Evolutionary conservation across 768 basidiomycete genomes (phyloP).

Genomic region (Lepiota venenata): DNA sequence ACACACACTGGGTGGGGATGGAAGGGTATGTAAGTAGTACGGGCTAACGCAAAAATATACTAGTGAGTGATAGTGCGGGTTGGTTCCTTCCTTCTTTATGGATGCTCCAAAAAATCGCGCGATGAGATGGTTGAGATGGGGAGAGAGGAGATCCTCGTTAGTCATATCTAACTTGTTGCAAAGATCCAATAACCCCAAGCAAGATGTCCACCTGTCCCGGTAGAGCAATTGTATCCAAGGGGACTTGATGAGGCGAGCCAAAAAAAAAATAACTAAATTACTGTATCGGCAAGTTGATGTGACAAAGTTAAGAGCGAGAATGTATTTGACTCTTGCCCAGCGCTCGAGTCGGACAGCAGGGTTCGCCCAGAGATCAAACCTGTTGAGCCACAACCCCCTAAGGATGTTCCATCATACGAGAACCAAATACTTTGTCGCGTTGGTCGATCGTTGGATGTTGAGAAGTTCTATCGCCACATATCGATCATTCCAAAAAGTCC

Average conservation of each 20-base stretch:
- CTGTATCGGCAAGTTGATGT: background rate
- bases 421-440: background rate
- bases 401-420: background rate
- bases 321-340: no score
- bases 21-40: no score
- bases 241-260: background rate
- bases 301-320: background rate
- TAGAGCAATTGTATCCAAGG: background rate
- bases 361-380: background rate
- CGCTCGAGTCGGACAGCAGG: background rate
- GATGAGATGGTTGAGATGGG: no score
- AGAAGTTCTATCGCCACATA: background rate
- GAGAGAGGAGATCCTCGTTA: background rate
- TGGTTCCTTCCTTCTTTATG: no score
- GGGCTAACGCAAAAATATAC: no score
- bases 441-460: background rate
- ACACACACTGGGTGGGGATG: no score
- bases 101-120: no score
- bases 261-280: background rate
- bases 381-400: conserved; percentile 5
- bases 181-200: no score
- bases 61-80: no score
- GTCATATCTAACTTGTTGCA: background rate
- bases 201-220: background rate
- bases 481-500: background rate